Percentiles rank a stretch among this genome's conserved stretches.
Conservation (phyloP, 768 basidiomycete genomes). For the Tricholoma flavovirens region DNA sequence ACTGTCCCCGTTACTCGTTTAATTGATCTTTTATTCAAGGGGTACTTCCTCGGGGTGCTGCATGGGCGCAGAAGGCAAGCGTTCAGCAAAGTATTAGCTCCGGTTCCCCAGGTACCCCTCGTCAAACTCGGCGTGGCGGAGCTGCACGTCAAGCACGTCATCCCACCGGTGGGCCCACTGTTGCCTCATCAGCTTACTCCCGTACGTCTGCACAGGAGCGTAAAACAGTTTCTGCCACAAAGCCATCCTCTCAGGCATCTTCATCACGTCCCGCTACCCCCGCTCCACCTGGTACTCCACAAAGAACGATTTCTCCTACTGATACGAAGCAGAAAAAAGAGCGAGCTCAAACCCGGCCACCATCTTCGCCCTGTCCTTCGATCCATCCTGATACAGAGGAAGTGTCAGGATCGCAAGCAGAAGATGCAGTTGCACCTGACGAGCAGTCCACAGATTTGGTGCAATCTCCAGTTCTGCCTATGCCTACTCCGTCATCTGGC, state of each 20-base stretch:
- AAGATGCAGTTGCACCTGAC: conserved; percentile 25
- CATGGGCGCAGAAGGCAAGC: conserved; percentile 51
- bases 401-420: conserved; percentile 42
- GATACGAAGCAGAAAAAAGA: conserved; percentile 43
- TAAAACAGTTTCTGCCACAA: conserved; percentile 30
- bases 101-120: conserved; percentile 23
- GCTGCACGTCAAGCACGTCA: conserved; percentile 44
- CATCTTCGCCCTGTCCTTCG: conserved; percentile 39
- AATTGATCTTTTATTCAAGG: conserved; percentile 15
- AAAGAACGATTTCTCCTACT: conserved; percentile 39
- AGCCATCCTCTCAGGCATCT: conserved; percentile 46
- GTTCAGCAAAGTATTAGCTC: conserved; percentile 14
- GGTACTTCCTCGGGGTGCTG: conserved; percentile 63
- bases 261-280: conserved; percentile 60
- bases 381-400: conserved; percentile 45
- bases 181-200: conserved; percentile 24
- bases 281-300: conserved; percentile 29
- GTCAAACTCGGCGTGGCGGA: conserved; percentile 37
- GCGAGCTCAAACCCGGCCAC: conserved; percentile 14
- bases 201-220: conserved; percentile 36
- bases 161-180: conserved; percentile 17
- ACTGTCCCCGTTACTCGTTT: conserved; percentile 5
- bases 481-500: conserved; percentile 37
- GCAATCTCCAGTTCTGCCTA: conserved; percentile 27
- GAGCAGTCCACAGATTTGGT: conserved; percentile 26